These are phyloP conservation scores for Anastatica hierochuntica DNA, from an alignment of 345 rosid genomes.

Conservation along the genomic window DNA sequence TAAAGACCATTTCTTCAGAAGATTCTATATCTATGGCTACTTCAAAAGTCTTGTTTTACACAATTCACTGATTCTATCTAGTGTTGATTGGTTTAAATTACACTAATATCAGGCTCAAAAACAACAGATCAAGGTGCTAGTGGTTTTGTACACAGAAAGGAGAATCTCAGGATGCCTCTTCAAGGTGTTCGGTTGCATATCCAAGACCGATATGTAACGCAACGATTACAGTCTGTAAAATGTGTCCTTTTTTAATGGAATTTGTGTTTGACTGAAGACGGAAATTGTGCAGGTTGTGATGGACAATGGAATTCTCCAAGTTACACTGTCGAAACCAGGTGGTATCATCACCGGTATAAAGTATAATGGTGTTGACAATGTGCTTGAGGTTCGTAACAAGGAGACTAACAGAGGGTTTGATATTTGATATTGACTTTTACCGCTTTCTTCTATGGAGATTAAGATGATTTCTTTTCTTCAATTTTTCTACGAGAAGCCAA, in stretches of 20 bases:
- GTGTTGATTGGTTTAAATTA: neutral
- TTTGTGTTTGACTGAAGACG: neutral
- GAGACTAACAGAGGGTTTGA: slow-evolving; percentile 88
- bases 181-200: slow-evolving; percentile 46
- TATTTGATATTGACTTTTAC: too few relatives aligned
- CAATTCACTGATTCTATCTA: too few relatives aligned
- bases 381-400: slow-evolving; percentile 65
- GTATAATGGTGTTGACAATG: slow-evolving; percentile 51
- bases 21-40: slow-evolving; percentile 21
- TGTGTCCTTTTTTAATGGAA: neutral
- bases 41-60: too few relatives aligned
- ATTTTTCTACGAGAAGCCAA: neutral
- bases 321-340: slow-evolving; percentile 59
- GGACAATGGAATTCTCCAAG: slow-evolving; percentile 67
- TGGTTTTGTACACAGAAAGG: slow-evolving; percentile 13
- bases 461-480: neutral
- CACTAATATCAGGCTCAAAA: slow-evolving; percentile 13
- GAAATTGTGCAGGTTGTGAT: slow-evolving; percentile 43
- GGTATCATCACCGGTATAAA: slow-evolving; percentile 61
- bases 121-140: slow-evolving; percentile 26
- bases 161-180: slow-evolving; percentile 28
- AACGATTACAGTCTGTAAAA: neutral
- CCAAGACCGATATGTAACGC: slow-evolving; percentile 45
- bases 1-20: slow-evolving; percentile 9
- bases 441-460: too few relatives aligned